phyloP scores from a whole-genome alignment of 495 filamentous ascomycete genomes.

The Xylaria acuta region DNA sequence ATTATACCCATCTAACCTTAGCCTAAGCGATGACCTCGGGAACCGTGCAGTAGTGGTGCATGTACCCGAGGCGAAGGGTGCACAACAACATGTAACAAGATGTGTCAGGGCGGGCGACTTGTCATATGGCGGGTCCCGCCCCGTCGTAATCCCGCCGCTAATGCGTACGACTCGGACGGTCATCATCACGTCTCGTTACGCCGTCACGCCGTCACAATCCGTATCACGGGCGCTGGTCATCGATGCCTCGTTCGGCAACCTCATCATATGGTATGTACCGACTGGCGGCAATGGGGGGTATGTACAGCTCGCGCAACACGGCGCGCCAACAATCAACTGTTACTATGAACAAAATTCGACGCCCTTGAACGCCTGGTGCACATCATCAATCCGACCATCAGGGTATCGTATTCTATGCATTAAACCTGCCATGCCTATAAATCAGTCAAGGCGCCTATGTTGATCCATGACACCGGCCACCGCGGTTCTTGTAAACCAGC shows the following conservation, averaged over 20 bases:
- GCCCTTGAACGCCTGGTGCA: conserved; percentile 1
- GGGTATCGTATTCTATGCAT: conserved; percentile 28
- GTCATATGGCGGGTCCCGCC: neutral
- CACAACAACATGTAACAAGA: conserved; percentile 7
- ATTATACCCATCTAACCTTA: neutral
- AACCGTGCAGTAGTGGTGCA: neutral
- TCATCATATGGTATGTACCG: neutral
- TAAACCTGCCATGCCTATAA: conserved; percentile 20
- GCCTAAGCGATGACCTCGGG: neutral
- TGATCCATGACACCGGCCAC: neutral
- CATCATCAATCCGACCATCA: conserved; percentile 11
- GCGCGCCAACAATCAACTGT: neutral
- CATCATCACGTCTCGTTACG: neutral
- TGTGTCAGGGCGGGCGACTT: neutral
- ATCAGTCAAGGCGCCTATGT: neutral
- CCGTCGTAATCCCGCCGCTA: conserved; percentile 18
- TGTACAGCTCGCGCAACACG: conserved; percentile 9
- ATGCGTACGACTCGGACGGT: neutral
- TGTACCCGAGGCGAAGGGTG: neutral
- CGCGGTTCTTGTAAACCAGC: neutral
- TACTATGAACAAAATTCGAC: conserved; percentile 3
- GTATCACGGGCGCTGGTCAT: neutral
- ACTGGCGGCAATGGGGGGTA: neutral
- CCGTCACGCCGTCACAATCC: neutral
- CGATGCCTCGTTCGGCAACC: neutral